Conservation (phyloP, 2,329 filamentous ascomycete genomes). For the Apiospora hydei region DNA sequence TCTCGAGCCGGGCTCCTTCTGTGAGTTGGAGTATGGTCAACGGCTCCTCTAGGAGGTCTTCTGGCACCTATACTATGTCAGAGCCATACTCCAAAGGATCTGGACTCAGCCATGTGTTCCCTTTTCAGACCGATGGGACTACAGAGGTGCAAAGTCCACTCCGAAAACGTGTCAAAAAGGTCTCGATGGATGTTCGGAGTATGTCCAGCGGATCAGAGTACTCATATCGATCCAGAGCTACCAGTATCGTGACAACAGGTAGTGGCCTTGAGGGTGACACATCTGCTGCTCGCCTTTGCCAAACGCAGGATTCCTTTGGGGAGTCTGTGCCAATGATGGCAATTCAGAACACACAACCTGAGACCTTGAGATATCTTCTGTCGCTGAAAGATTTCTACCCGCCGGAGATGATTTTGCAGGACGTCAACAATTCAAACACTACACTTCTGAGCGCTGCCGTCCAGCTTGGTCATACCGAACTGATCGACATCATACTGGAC, state of each 20-base stretch:
- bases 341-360: constrained; percentile 73
- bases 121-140: constrained; percentile 74
- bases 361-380: constrained; percentile 80
- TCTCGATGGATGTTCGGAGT: constrained; percentile 89
- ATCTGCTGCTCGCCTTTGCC: constrained; percentile 79
- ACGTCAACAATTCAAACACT: constrained; percentile 88
- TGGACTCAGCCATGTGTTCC: constrained; percentile 85
- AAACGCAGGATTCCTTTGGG: constrained; percentile 73
- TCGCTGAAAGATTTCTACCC: constrained; percentile 80
- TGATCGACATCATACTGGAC: constrained; percentile 78
- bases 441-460: constrained; percentile 90
- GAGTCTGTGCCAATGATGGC: constrained; percentile 92
- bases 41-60: constrained; percentile 52
- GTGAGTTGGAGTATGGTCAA: constrained; percentile 57
- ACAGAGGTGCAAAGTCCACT: constrained; percentile 45
- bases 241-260: constrained; percentile 76
- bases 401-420: constrained; percentile 73
- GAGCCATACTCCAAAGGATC: constrained; percentile 64
- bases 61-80: constrained; percentile 49
- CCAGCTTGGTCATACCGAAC: constrained; percentile 77
- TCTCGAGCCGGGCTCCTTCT: constrained; percentile 54
- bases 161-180: constrained; percentile 72
- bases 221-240: constrained; percentile 81
- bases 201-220: constrained; percentile 85
- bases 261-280: constrained; percentile 85